Conservation (phyloP, 192 early-diverging fungal genomes). For the Obelidium mucronatum region DNA sequence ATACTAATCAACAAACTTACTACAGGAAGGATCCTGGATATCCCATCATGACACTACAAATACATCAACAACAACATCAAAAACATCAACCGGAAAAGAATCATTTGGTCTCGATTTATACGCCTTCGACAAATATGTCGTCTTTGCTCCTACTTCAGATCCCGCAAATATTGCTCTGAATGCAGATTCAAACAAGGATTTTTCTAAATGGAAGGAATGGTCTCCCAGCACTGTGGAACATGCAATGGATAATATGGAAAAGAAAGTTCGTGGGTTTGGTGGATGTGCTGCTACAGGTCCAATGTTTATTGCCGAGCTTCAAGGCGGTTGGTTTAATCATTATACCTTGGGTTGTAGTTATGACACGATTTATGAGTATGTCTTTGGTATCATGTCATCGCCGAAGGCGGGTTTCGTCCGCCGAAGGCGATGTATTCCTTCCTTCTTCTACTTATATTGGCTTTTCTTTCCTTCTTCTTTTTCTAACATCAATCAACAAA, state of each 20-base stretch:
- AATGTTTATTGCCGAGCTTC: conserved; percentile 78
- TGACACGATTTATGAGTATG: conserved; percentile 68
- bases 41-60: conserved; percentile 49
- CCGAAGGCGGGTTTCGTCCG: too few species aligned
- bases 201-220: conserved; percentile 64
- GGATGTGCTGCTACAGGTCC: conserved; percentile 71
- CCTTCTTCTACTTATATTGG: neutral
- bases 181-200: neutral
- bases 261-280: conserved; percentile 71
- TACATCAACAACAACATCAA: too few species aligned
- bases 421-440: too few species aligned
- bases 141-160: conserved; percentile 40
- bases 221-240: conserved; percentile 51
- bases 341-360: conserved; percentile 68
- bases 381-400: too few species aligned
- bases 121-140: conserved; percentile 81
- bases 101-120: conserved; percentile 80
- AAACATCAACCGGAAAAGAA: conserved; percentile 51
- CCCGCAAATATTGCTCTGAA: conserved; percentile 28
- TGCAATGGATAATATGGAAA: conserved; percentile 69
- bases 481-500: neutral
- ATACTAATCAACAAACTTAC: neutral
- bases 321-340: conserved; percentile 84
- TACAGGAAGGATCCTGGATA: conserved; percentile 63
- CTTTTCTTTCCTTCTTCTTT: neutral